Percentiles rank a stretch among this genome's conserved stretches.
Conservation (phyloP, 345 rosid species). For the Ailanthus altissimus region DNA sequence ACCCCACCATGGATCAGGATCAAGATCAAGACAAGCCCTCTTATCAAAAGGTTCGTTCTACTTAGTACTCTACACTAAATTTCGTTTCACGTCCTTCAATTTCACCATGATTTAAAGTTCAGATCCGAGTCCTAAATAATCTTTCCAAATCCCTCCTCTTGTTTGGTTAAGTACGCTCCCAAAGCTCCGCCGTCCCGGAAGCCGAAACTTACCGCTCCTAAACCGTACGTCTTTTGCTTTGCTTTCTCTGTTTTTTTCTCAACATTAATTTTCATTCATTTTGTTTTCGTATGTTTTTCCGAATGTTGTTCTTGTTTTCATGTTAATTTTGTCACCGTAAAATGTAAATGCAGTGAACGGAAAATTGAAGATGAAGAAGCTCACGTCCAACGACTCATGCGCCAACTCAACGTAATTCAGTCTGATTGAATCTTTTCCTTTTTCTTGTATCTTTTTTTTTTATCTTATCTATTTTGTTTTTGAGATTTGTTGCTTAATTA, state of each 20-base stretch:
- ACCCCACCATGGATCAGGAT: constrained; percentile 17
- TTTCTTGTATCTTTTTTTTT: not conserved
- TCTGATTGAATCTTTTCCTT: not conserved
- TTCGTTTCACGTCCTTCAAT: not conserved
- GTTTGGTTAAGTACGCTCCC: constrained; percentile 5
- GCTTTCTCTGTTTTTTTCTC: not conserved
- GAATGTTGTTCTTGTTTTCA: not conserved
- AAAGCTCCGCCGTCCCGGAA: constrained; percentile 8
- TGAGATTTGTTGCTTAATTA: no score
- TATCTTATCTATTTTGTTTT: not conserved
- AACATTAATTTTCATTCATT: not conserved
- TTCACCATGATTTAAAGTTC: constrained; percentile 2
- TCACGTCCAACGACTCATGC: constrained; percentile 48
- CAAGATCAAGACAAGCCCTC: constrained; percentile 11
- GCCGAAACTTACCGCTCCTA: not conserved
- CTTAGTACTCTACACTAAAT: not conserved
- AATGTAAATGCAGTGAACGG: constrained; percentile 35
- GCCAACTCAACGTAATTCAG: constrained; percentile 30
- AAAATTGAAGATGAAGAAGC: constrained; percentile 41
- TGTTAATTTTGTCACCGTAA: not conserved
- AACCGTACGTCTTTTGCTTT: not conserved
- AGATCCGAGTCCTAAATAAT: not conserved
- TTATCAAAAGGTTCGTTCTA: constrained; percentile 1
- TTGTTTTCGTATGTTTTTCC: not conserved
- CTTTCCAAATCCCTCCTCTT: not conserved